A percentile compares a stretch with the other conserved stretches of the same genome.
Evolutionary conservation across 371 early-diverging fungal genomes (phyloP).

Genomic region (Thermomucor indicae-seudaticae): DNA sequence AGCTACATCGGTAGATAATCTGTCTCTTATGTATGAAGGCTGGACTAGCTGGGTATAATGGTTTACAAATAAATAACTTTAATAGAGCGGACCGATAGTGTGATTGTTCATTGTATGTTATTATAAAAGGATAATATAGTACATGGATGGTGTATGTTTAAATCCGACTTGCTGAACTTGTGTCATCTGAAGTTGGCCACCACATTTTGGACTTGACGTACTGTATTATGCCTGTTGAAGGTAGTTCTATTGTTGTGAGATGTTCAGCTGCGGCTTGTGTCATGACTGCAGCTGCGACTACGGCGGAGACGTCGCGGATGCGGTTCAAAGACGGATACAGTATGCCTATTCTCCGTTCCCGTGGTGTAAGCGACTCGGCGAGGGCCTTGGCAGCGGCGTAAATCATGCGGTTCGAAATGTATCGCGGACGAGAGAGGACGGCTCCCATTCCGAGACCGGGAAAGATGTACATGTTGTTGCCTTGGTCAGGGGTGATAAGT

Average conservation of each 20-base stretch:
- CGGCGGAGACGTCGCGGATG: conserved; percentile 76
- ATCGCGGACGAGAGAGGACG: conserved; percentile 58
- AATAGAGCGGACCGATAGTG: too few species aligned
- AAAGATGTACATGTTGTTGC: conserved; percentile 45
- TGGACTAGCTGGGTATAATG: conserved; percentile 56
- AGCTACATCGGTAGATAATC: conserved; percentile 52
- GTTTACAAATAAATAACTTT: too few species aligned
- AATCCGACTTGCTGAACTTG: too few species aligned
- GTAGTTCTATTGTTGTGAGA: too few species aligned
- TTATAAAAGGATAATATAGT: too few species aligned
- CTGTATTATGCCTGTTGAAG: too few species aligned
- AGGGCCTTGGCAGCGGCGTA: conserved; percentile 76
- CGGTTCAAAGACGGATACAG: conserved; percentile 82
- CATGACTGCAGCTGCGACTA: conserved; percentile 74
- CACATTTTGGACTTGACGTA: too few species aligned
- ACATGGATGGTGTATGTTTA: too few species aligned
- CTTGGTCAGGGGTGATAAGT: conserved; percentile 10
- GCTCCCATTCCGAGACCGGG: conserved; percentile 89
- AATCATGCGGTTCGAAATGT: conserved; percentile 78
- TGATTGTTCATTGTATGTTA: too few species aligned
- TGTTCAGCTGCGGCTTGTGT: too few species aligned
- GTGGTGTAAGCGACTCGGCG: conserved; percentile 63
- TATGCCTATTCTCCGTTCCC: conserved; percentile 61
- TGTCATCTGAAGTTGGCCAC: too few species aligned
- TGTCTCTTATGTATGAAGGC: conserved; percentile 57